phyloP scores from a whole-genome alignment of 495 filamentous ascomycete species.

The Xylaria cubensis region DNA sequence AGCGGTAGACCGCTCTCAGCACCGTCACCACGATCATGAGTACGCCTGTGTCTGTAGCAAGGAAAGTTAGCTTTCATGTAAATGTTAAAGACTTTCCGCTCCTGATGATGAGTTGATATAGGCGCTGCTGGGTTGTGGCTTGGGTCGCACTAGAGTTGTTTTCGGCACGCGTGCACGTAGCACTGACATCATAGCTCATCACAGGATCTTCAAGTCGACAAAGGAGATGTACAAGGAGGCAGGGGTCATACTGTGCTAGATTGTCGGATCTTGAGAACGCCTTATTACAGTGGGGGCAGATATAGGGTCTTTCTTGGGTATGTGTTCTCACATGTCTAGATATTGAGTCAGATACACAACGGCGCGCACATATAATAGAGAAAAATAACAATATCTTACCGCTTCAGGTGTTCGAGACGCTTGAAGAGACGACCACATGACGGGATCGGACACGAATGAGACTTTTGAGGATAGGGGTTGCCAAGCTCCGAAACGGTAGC shows the following conservation, averaged over 20 bases:
- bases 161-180: slow-evolving; percentile 34
- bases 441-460: slow-evolving; percentile 98
- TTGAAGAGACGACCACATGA: slow-evolving; percentile 98
- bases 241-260: slow-evolving; percentile 85
- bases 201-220: slow-evolving; percentile 43
- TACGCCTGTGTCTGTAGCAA: slow-evolving; percentile 81
- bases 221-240: slow-evolving; percentile 38
- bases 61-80: slow-evolving; percentile 43
- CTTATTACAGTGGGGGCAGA: slow-evolving; percentile 96
- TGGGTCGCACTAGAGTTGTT: slow-evolving; percentile 32
- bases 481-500: slow-evolving; percentile 96
- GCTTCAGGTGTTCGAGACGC: slow-evolving; percentile 97
- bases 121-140: slow-evolving; percentile 36
- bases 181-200: slow-evolving; percentile 48
- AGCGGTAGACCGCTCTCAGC: slow-evolving; percentile 70
- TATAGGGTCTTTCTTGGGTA: slow-evolving; percentile 98
- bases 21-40: slow-evolving; percentile 80
- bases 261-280: slow-evolving; percentile 98
- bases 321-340: slow-evolving; percentile 97
- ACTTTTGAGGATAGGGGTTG: slow-evolving; percentile 92
- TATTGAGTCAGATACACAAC: slow-evolving; percentile 61
- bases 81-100: slow-evolving; percentile 31
- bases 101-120: slow-evolving; percentile 44
- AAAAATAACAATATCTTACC: slow-evolving; percentile 71
- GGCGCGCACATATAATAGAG: slow-evolving; percentile 51